Evolutionary conservation across 1,284 basidiomycete genomes (phyloP).

Genomic region (Apiotrichum siamense): DNA sequence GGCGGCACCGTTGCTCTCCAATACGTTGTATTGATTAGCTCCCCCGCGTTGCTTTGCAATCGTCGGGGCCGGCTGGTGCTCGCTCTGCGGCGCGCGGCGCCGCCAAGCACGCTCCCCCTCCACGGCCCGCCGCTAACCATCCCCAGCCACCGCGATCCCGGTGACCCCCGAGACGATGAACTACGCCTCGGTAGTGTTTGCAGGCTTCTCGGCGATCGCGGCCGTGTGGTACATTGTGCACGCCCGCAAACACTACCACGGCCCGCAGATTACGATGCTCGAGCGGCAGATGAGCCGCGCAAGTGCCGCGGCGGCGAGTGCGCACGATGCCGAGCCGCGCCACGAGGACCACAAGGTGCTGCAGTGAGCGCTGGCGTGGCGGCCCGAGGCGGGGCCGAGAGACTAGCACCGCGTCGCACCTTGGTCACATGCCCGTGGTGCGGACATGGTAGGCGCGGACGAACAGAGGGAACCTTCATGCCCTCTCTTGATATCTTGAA

Average conservation of each 20-base stretch:
- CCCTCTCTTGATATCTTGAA: too few relatives aligned
- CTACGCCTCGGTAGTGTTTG: slow-evolving; percentile 58
- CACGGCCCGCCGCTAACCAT: not conserved
- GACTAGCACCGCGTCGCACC: too few relatives aligned
- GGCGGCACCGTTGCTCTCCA: slow-evolving; percentile 12
- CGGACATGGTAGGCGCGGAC: too few relatives aligned
- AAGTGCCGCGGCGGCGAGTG: not conserved
- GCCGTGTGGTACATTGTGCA: slow-evolving; percentile 55
- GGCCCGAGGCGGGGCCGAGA: too few relatives aligned
- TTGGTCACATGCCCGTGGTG: too few relatives aligned
- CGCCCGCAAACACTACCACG: slow-evolving; percentile 37
- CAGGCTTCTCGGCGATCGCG: slow-evolving; percentile 56
- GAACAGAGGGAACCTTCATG: too few relatives aligned
- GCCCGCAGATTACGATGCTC: slow-evolving; percentile 18
- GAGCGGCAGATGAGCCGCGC: not conserved
- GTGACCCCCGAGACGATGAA: slow-evolving; percentile 33
- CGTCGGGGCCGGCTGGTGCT: too few relatives aligned
- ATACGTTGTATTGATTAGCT: slow-evolving; percentile 22
- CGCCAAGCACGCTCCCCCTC: too few relatives aligned
- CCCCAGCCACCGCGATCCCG: slow-evolving; percentile 30
- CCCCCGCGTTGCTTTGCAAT: slow-evolving; percentile 13
- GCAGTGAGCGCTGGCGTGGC: too few relatives aligned
- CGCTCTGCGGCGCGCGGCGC: too few relatives aligned
- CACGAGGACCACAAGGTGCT: too few relatives aligned
- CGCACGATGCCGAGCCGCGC: too few relatives aligned